Percentiles rank a stretch among this genome's conserved stretches.
Conservation (phyloP, 2,329 filamentous ascomycete genomes). For the Hymenoscyphus occultus region DNA sequence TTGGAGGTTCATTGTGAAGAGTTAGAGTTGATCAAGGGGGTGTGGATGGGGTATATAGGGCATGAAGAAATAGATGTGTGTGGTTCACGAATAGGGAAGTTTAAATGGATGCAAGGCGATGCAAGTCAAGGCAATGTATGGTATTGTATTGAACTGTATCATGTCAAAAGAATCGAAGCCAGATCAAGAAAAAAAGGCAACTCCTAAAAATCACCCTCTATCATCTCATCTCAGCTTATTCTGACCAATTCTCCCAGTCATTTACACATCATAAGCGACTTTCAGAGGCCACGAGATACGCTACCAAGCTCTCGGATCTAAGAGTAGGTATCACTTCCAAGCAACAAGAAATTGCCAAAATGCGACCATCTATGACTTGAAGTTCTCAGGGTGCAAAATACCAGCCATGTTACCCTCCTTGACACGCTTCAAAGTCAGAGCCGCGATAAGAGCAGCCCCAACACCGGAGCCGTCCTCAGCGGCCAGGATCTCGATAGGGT, state of each 20-base stretch:
- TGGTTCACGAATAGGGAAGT: too few species aligned
- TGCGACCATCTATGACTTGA: neutral
- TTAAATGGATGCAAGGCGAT: too few species aligned
- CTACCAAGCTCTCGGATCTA: neutral
- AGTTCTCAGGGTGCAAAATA: slow-evolving; percentile 64
- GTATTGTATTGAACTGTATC: neutral
- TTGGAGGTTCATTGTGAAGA: too few species aligned
- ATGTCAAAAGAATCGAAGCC: neutral
- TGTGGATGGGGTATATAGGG: too few species aligned
- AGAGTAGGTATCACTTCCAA: neutral
- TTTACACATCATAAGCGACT: neutral
- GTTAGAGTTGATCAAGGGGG: too few species aligned
- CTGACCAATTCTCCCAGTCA: neutral
- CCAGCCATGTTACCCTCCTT: slow-evolving; percentile 61
- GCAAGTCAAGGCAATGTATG: too few species aligned
- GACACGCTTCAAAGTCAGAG: slow-evolving; percentile 63
- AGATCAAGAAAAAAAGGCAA: neutral
- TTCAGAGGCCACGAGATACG: neutral
- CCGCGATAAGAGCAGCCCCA: slow-evolving; percentile 91
- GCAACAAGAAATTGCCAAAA: neutral
- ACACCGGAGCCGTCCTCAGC: slow-evolving; percentile 97
- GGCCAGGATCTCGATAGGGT: slow-evolving; percentile 82
- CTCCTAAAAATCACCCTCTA: neutral
- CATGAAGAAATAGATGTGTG: too few species aligned
- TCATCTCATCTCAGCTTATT: neutral